Conservation (phyloP, 805 yeast genomes). For the Scheffersomyces stipitis region DNA sequence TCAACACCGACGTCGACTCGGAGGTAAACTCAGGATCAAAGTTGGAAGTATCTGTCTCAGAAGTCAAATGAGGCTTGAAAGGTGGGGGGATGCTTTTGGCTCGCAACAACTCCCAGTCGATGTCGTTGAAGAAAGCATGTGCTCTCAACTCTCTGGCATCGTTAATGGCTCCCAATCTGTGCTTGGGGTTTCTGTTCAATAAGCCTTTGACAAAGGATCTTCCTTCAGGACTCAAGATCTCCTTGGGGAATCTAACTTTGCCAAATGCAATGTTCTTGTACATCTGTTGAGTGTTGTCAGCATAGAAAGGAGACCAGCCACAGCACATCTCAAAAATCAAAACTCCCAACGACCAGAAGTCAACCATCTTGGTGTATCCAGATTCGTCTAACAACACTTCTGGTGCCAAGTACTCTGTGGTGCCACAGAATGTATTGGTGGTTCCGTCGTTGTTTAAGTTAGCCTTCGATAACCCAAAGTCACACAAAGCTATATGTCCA, state of each 20-base stretch:
- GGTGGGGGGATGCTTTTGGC: constrained; percentile 92
- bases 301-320: constrained; percentile 99
- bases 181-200: constrained; percentile 92
- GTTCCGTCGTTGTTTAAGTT: constrained; percentile 83
- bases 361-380: constrained; percentile 98
- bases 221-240: constrained; percentile 89
- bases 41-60: constrained; percentile 93
- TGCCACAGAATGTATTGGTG: constrained; percentile 96
- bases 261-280: constrained; percentile 98
- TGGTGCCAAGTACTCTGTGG: constrained; percentile 97
- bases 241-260: constrained; percentile 95
- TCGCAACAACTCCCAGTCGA: constrained; percentile 82
- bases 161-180: constrained; percentile 84
- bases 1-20: constrained; percentile 81
- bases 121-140: constrained; percentile 87
- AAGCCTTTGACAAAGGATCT: constrained; percentile 94
- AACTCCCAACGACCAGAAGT: constrained; percentile 97
- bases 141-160: constrained; percentile 92
- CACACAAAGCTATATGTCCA: constrained; percentile 97
- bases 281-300: constrained; percentile 98
- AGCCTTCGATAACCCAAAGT: constrained; percentile 94
- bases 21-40: constrained; percentile 97
- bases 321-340: constrained; percentile 98
- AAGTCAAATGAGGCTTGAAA: constrained; percentile 86
- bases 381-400: constrained; percentile 93